Evolutionary conservation across 352 stramenopile genomes (phyloP).

Genomic region (Phytophthora lateralis): DNA sequence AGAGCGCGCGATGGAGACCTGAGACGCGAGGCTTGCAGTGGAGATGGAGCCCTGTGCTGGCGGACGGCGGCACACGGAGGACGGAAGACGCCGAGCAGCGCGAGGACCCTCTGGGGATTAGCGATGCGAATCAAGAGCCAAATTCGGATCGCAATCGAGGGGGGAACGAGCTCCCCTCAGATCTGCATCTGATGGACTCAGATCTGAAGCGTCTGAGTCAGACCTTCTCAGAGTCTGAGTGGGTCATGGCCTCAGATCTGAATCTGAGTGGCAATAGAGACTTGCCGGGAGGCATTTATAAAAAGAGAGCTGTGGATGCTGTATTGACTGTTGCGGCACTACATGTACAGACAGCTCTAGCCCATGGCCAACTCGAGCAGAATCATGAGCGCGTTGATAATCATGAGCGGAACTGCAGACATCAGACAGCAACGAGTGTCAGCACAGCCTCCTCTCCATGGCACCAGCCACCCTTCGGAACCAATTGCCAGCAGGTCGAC

Average conservation of each 20-base stretch:
- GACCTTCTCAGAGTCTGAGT: no score
- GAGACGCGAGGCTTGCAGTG: conserved; percentile 7
- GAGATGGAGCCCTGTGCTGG: neutral
- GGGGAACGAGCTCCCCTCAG: conserved; percentile 20
- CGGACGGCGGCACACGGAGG: neutral
- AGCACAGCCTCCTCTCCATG: neutral
- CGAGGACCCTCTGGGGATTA: neutral
- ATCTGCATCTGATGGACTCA: no score
- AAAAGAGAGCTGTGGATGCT: conserved; percentile 1
- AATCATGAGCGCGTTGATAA: conserved; percentile 85
- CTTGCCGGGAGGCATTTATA: neutral
- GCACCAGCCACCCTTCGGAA: neutral
- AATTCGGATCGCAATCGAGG: conserved; percentile 25
- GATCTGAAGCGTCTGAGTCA: no score
- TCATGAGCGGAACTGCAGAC: conserved; percentile 74
- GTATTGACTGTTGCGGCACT: conserved; percentile 6
- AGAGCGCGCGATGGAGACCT: conserved; percentile 1
- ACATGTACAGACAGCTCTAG: conserved; percentile 26
- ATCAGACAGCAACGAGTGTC: neutral
- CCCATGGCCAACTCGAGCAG: conserved; percentile 81
- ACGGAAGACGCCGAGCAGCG: neutral
- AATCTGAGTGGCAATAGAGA: no score
- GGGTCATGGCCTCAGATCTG: no score
- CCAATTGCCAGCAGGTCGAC: neutral
- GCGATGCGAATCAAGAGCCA: conserved; percentile 37